Evolutionary conservation across 2,329 filamentous ascomycete species (phyloP), one percentile per base, ranked within the genome.

Genomic region (Neonectria magnoliae): DNA sequence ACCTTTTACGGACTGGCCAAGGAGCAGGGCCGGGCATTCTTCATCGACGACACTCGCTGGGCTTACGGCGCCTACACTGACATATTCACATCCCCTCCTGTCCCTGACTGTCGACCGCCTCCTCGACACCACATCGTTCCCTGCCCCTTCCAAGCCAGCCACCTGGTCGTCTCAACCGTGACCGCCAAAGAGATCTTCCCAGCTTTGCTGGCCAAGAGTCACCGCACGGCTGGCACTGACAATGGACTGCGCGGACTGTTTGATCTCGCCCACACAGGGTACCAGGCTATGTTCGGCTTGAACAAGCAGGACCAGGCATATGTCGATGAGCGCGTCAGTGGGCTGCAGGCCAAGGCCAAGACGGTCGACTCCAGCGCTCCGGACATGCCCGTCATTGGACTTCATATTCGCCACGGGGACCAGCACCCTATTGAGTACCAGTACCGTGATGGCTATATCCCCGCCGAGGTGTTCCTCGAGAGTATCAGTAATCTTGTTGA

Each of bases 31-130:
- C 84, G 93, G 25, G 84, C 88, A 1, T 97, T 97, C 78, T 97
- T 97, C 80, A 83, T 97, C 67, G 93, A 97, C 72, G 93, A 97
- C 78, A 88, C 91, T 7, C 85, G 90, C 69, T 97, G 94, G 90
- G 90, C 91, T 1, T 96, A 96, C 72, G 93, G 93, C 10, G 84
- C 85, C 56, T 97, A 93, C 74, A 85, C 85, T 1, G 85, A 88
- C 55, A 93, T 92, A 72, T 97, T 97, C 78, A 81, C 87, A 50
- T 80, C 87, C 3, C 90, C 91, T 1, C 90, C 92, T 0, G 70
- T 83, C 2, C 89, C 90, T 2, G 78, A 81, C 25, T 97, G 93
- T 76, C 84, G 86, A 8, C 88, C 91, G 18, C 93, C 93, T 13
- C 90, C 91, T n/a, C 82, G 86, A 27, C 88, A 92, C 60, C 88